Evolutionary conservation across 2,329 filamentous ascomycete genomes (phyloP), one percentile per base, ranked within the genome.

Genomic region (Colletotrichum tanaceti): DNA sequence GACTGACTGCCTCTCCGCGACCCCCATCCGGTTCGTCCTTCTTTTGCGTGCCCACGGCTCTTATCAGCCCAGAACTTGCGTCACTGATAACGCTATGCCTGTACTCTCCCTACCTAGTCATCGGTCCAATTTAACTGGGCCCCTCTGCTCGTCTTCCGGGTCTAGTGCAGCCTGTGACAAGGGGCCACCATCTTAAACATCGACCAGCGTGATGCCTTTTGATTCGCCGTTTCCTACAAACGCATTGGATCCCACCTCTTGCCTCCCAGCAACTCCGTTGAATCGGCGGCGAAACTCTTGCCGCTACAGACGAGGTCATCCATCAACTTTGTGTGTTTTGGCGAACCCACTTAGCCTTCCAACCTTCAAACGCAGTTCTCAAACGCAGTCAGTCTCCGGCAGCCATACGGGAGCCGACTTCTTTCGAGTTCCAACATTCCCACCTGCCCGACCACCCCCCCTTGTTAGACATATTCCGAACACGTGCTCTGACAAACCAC

Each of bases 61-160:
- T 71, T 71, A 71, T 71, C 69, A 46, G 14, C 50, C 22, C 22
- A 61, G 43, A 43, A 61, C 58, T 70, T 71, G 69, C 69, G 69
- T 71, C 69, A 71, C 69, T 64, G 69, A 71, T 71, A 71, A 66
- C 55, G 61, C 50, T 62, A 69, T 58, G 44, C 65, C 35, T 39
- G 20, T 65, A 52, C 24, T 47, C 43, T 58, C 54, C 67, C 67
- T 62, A 58, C 67, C 67, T 62, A 58, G 67, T 68, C 67, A 68
- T 44, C 52, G 63, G 64, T 52, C 64, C 64, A 68, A 20, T 58
- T 58, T 58, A 66, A 65, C 38, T 68, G 67, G 67, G 67, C 32
- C 32, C 63, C 66, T 63, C 52, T 57, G 14, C 43, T 52, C 41
- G 55, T 65, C 35, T 68, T 65, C 62, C 47, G 59, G 66, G 60